Base-by-base conservation (phyloP, 371 early-diverging fungal genomes). In the Nematocida sp. region DNA sequence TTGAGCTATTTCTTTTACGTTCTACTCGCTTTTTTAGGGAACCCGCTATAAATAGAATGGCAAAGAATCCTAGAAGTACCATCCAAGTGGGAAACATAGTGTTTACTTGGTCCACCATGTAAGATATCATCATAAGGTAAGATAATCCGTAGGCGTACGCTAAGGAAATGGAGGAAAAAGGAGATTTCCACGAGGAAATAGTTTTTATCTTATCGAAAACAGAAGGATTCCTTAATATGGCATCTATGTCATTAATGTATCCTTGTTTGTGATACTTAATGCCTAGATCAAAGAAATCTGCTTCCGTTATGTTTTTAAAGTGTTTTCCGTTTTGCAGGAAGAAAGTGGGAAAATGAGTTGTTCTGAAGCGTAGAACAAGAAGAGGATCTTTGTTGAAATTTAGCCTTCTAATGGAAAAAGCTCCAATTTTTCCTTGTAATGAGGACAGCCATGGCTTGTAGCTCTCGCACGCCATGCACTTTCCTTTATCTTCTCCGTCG, bases 241-340 rank as follows among this genome's bases (percentile, higher is more conserved):
- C 75, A 47, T 71, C 75, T 2, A 71, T 71, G 42, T 71, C 75
- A 48, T 71, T 71, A 7, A 23, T 16, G 64, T 71, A 71, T 33
- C n/a, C 5, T 9, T 42, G 26, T 16, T 61, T 57, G 30, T 32
- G 26, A 33, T 71, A 71, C 18, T 38, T 23, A 2, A 71, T 26
- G 16, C 45, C 36, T 16, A 68, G 55, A 28, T 53, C 55, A n/a
- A 45, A 51, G 35, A 71, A 68, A 49, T 71, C 75, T 11, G 60
- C 53, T 7, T n/a, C 47, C 3, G 63, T 56, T 5, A 71, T 59
- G 48, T 71, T 63, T 51, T 71, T 71, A 33, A 71, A 71, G 32
- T 39, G 32, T 18, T 71, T 30, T 30, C 26, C 32, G 40, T 71
- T 38, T 59, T 71, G 75, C 35, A 71, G 60, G 51, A 71, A 71